Evolutionary conservation across 306 rosid genomes (phyloP).

Genomic region (Dryas alaskensis): DNA sequence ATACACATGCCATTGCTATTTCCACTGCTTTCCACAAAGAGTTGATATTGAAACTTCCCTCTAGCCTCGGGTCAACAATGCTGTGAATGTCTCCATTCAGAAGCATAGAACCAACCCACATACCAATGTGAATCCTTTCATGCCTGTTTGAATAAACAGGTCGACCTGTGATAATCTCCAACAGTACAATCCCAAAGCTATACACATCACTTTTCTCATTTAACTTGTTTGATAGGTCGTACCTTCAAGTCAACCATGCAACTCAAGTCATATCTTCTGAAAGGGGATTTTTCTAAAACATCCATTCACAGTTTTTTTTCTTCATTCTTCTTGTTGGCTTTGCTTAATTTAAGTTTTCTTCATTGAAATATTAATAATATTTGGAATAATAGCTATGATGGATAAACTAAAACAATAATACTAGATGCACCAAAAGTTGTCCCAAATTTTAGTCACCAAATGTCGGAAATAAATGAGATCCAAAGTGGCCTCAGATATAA

Average conservation of each 20-base stretch:
- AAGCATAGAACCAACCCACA: slow-evolving; percentile 18
- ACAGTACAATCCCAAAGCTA: slow-evolving; percentile 23
- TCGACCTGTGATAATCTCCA: slow-evolving; percentile 6
- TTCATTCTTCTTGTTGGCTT: not conserved
- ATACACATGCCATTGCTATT: slow-evolving; percentile 19
- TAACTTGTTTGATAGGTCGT: slow-evolving; percentile 8
- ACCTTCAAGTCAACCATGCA: slow-evolving; percentile 13
- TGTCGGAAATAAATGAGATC: too few species aligned
- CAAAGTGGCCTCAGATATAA: too few species aligned
- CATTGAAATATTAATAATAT: not conserved
- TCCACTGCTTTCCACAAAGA: slow-evolving; percentile 34
- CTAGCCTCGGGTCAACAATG: slow-evolving; percentile 20
- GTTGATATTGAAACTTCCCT: not conserved
- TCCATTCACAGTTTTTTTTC: not conserved
- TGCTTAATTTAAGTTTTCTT: not conserved
- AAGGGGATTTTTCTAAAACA: too few species aligned
- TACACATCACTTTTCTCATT: slow-evolving; percentile 32
- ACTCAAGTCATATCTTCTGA: not conserved
- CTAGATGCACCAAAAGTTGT: too few species aligned
- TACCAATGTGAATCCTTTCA: not conserved
- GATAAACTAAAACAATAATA: too few species aligned
- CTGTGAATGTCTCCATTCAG: slow-evolving; percentile 15
- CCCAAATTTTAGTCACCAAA: too few species aligned
- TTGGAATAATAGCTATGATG: not conserved
- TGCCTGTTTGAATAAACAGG: slow-evolving; percentile 3